Evolutionary conservation across 441 rosid species (phyloP), one percentile per base, ranked within the genome.

Genomic region (Erodium trifolium): DNA sequence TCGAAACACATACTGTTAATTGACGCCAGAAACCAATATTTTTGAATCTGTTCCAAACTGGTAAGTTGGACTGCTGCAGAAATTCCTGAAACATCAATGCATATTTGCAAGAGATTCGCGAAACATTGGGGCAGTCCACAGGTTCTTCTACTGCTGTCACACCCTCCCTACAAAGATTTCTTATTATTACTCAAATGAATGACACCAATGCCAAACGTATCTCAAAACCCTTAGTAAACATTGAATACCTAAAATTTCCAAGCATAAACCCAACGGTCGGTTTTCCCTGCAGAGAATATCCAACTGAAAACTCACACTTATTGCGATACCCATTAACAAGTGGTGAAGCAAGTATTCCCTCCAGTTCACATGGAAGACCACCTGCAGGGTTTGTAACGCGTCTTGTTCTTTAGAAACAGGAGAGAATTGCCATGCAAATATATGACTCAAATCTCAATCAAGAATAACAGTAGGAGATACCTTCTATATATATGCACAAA

Each of bases 71-170:
- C 12, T 83, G 72, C 77, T 85, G 90, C 76, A 94, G 75, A 78
- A 85, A 88, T 65, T 78, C 87, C 83, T 94, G 97, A 75, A 94
- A 88, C 63, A 90, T 80, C n/a, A 78, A 80, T 68, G 97, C 94
- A 68, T 86, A 90, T 68, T 78, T 85, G 84, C 80, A 72, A 64
- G 97, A 87, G 76, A 90, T 77, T 73, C 70, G 74, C 5, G 98
- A 90, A 73, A 94, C 93, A 78, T 94, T 94, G 70, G 94, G 98
- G 76, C 99, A 94, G 82, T 86, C 82, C 73, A 76, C 72, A 67
- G 99, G 96, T 77, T 87, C 97, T 80, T 85, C 94, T 2, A 92
- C 96, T 77, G 98, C 98, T 62, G 99, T 94, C 70, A 94, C 93
- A 51, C 99, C 96, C 76, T 87, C 93, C 77, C 99, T 91, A 82